Evolutionary conservation across 768 basidiomycete species (phyloP), one percentile per base, ranked within the genome.

Genomic region (Pulveroboletus ravenelii): DNA sequence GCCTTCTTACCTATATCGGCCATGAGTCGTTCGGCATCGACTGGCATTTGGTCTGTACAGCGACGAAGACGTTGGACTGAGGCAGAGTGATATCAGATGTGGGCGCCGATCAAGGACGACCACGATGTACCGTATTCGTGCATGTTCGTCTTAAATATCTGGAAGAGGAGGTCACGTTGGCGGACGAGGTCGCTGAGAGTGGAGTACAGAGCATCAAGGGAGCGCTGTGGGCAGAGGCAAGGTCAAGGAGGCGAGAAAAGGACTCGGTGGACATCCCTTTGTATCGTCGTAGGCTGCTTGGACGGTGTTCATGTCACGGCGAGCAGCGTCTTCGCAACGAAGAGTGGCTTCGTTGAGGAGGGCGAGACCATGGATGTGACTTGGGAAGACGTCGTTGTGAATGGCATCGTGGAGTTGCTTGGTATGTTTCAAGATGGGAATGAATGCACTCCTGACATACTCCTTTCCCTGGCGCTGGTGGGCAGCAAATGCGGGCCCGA

Each of bases 311-410:
- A 79, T 67, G 52, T 79, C 76, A 31, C 66, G 68, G 29, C 78
- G 67, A 14, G 69, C 66, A 15, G 73, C 59, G 1, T 62, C 58
- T 60, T 88, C 86, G 43, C 77, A 65, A 10, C 69, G 70, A 59
- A 78, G 80, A 63, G 80, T 77, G 18, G 74, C 78, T 15, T 74
- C 72, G 60, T 85, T 77, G 66, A 85, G 79, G 6, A 68, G 62
- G 10, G 79, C 62, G 32, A 85, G 62, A 7, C 79, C 82, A 4
- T 63, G 64, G 1, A 62, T 54, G 25, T 65, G 66, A 14, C 58
- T 52, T 0, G 68, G 51, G 43, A 72, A 64, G 27, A 70, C 60
- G 57, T 72, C 60, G 30, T 63, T 54, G 23, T 69, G 68, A 31
- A 75, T 45, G 23, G 52, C 52, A 13, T 61, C 65, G 55, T 75